Conservation (phyloP, 2,329 filamentous ascomycete species). For the Colletotrichum tofieldiae region DNA sequence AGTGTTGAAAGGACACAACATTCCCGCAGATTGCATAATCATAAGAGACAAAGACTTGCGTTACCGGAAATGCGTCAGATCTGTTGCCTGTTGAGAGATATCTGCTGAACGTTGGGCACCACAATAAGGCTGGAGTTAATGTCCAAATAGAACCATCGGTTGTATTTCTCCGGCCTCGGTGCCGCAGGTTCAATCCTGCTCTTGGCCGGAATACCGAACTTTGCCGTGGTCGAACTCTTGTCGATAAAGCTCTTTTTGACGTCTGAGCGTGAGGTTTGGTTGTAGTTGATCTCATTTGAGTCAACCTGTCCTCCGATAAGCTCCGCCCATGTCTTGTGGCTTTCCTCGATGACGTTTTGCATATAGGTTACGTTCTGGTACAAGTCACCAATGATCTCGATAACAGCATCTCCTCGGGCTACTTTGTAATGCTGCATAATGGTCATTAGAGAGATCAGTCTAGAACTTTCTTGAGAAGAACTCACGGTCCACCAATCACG, state of each 20-base stretch:
- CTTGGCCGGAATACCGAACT: constrained; percentile 52
- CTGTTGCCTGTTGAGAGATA: constrained; percentile 12
- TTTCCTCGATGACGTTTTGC: constrained; percentile 52
- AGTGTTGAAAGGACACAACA: neutral
- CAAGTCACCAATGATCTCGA: constrained; percentile 54
- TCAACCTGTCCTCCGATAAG: constrained; percentile 56
- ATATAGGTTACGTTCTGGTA: constrained; percentile 56
- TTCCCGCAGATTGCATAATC: neutral
- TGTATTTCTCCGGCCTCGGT: constrained; percentile 51
- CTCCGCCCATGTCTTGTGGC: constrained; percentile 57
- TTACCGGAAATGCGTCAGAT: neutral
- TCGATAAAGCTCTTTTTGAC: constrained; percentile 53
- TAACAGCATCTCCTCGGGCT: constrained; percentile 53
- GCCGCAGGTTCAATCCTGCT: constrained; percentile 51
- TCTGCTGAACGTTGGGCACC: constrained; percentile 8
- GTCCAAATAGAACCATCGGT: constrained; percentile 57
- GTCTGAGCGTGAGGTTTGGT: constrained; percentile 55
- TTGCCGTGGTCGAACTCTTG: constrained; percentile 51
- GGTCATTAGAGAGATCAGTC: neutral
- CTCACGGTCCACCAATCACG: constrained; percentile 59
- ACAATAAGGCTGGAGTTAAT: constrained; percentile 51
- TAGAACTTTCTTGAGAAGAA: neutral
- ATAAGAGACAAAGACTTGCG: too few species aligned
- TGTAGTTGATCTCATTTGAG: constrained; percentile 56
- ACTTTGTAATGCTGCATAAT: constrained; percentile 58